Evolutionary conservation across 2,329 filamentous ascomycete species (phyloP), one percentile per base, ranked within the genome.

Genomic region (Grosmannia serpens): DNA sequence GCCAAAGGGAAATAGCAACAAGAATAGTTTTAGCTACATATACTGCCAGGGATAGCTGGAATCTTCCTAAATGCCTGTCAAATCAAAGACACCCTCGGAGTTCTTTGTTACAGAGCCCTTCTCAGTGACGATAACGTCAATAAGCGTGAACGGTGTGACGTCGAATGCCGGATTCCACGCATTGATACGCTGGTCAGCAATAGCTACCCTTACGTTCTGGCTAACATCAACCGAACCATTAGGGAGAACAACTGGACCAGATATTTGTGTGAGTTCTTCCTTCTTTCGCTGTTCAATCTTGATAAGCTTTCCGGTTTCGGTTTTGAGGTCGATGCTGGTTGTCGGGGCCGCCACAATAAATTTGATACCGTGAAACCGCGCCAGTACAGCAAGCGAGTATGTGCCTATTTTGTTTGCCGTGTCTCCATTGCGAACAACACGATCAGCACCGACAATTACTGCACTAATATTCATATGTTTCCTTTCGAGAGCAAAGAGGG

Each of bases 341-440:
- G 91, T 88, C 0, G 94, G 94, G 0, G 94, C 94, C 0, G 94
- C 94, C 33, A 99, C 91, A 11, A 99, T 80, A 69, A 99, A 99
- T 71, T 92, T 95, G 67, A 97, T 81, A 22, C 89, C 88, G 67
- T 99, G 94, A 67, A 91, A 78, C 64, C 81, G 85, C 26, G 94
- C 94, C 33, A 96, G 79, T n/a, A 97, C 91, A 4, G 94, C 91
- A 4, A 99, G 80, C 58, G 86, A 82, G 70, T 99, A 97, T 0
- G 94, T 99, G 56, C 94, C 94, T 62, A 99, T 95, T 77, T 99
- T 99, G 76, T 99, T 99, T 58, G 94, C 94, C 0, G 94, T 97
- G 73, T 99, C 94, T 33, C 94, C 94, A 67, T 99, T 99, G 55
- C 91, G 88, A 35, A 92, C 94, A 17, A 99, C 94, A 59, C 94